Base-by-base conservation (phyloP, 257 asterid genomes). In the Mentha longifolia region DNA sequence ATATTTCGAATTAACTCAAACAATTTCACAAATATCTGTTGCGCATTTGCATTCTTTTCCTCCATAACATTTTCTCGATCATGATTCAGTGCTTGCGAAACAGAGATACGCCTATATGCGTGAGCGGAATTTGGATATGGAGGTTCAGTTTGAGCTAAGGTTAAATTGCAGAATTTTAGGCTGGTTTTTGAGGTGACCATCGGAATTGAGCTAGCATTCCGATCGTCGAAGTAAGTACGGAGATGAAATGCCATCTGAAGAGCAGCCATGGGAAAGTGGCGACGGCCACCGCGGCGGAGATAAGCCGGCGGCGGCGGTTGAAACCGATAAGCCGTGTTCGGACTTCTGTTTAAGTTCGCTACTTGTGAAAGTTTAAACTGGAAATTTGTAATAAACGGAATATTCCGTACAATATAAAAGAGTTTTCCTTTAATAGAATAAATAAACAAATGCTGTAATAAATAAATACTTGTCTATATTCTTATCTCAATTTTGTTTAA, bases 221-320 rank as follows among this genome's bases (percentile, higher is more conserved):
- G 73, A 19, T 46, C 22, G 60, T 65, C 64, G 70, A 60, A 63
- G 56, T 12, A 59, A 46, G 57, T 59, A 8, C 1, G 71, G 31
- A 3, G 50, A 22, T 59, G 78, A 68, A 81, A 50, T 28, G 67
- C 50, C 16, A 60, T 47, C 2, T 62, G 42, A 39, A 76, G 45
- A 37, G 45, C 65, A 1, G 85, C 71, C 87, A 83, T 83, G 58
- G 65, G 50, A 35, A 17, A 8, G 31, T 6, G 47, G 39, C 45
- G 33, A 30, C 62, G 17, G 35, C 37, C 3, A 8, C 17, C 9
- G 62, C 22, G 61, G 68, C 31, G 55, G 67, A 10, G 13, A 14
- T 5, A 16, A 15, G 37, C 69, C 64, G 64, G 30, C 51, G 42
- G 37, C 65, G 73, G 68, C 73, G 57, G 16, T 55, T 61, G 45